These are phyloP conservation scores for Crotalaria pallida DNA, from an alignment of 306 rosid genomes.

Conservation along the genomic window DNA sequence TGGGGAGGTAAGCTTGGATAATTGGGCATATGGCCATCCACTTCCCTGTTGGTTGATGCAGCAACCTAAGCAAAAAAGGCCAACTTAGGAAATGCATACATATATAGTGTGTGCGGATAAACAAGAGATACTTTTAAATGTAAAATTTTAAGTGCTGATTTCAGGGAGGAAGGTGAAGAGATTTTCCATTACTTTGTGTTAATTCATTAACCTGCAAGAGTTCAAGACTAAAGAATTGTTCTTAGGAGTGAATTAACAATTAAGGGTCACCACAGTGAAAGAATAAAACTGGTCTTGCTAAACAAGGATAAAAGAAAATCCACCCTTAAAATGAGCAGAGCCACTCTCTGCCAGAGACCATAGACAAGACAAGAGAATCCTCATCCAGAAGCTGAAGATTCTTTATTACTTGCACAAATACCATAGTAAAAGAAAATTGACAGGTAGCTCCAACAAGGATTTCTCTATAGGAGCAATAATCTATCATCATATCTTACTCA, in stretches of 20 bases:
- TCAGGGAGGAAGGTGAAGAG: neutral
- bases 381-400: neutral
- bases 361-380: conserved; percentile 9
- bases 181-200: neutral
- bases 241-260: neutral
- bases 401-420: neutral
- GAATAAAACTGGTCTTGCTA: neutral
- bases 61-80: conserved; percentile 37
- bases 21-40: conserved; percentile 43
- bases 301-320: neutral
- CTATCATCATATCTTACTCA: conserved; percentile 21
- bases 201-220: conserved; percentile 8
- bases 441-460: neutral
- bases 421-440: neutral
- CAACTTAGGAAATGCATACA: conserved; percentile 1
- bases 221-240: neutral
- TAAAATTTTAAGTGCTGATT: neutral
- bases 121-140: neutral
- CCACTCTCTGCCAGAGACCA: neutral
- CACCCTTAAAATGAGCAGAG: neutral
- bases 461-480: neutral
- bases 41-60: conserved; percentile 43
- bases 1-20: conserved; percentile 55
- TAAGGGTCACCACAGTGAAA: neutral
- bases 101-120: neutral